Percentiles rank a stretch among this genome's conserved stretches.
Evolutionary conservation across 1,284 basidiomycete genomes (phyloP).

Genomic region (Mycosarcoma mackinlayi): DNA sequence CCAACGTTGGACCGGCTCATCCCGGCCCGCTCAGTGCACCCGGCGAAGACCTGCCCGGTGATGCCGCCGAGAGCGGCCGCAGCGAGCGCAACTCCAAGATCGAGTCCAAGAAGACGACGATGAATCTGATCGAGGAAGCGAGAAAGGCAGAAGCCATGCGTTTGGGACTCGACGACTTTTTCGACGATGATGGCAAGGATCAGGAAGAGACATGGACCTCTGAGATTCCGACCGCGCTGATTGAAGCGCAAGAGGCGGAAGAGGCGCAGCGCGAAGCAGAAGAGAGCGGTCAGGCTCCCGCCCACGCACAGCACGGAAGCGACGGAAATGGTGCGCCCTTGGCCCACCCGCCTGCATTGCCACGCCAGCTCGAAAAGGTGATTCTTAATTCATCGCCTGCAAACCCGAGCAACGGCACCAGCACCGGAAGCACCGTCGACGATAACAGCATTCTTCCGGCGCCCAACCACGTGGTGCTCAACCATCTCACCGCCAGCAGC

Average conservation of each 20-base stretch:
- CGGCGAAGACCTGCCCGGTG: conserved; percentile 54
- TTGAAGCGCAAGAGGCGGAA: conserved; percentile 64
- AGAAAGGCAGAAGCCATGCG: conserved; percentile 48
- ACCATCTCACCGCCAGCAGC: conserved; percentile 94
- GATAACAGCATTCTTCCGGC: conserved; percentile 93
- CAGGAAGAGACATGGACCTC: conserved; percentile 66
- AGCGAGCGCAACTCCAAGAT: conserved; percentile 47
- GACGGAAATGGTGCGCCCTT: conserved; percentile 26
- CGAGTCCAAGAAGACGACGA: conserved; percentile 51
- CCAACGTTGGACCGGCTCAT: conserved; percentile 60
- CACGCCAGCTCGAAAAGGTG: conserved; percentile 90
- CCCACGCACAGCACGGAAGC: conserved; percentile 27
- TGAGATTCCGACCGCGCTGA: conserved; percentile 68
- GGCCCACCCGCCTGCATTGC: conserved; percentile 76
- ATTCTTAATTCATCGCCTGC: conserved; percentile 78
- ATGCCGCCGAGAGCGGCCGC: conserved; percentile 24
- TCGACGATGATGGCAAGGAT: conserved; percentile 55
- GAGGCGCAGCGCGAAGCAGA: conserved; percentile 57
- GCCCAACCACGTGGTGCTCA: conserved; percentile 87
- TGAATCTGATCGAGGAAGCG: conserved; percentile 55
- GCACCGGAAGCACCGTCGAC: conserved; percentile 73
- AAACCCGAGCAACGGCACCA: conserved; percentile 44
- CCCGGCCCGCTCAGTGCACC: conserved; percentile 61
- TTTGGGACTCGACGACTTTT: conserved; percentile 54
- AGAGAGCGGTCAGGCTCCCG: conserved; percentile 13